These are phyloP conservation scores for Arabis alpina DNA, from an alignment of 345 rosid species.

Conservation along the genomic window DNA sequence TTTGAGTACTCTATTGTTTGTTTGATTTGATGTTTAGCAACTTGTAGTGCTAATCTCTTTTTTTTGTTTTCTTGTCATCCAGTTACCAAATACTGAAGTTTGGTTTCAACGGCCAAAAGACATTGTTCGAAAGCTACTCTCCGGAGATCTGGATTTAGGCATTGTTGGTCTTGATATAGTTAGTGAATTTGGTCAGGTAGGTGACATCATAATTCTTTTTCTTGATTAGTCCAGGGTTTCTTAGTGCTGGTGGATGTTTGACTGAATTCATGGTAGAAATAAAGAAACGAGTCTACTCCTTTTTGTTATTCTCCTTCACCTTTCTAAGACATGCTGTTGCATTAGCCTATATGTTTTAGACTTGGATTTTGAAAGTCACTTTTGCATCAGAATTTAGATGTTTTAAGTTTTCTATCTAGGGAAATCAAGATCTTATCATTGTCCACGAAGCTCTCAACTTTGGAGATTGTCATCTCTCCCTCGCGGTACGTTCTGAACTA, in stretches of 20 bases:
- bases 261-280: no score
- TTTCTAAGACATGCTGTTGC: no score
- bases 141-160: slow-evolving; percentile 96
- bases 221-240: no score
- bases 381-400: slow-evolving; percentile 9
- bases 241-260: no score
- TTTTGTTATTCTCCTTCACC: no score
- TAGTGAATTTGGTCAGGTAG: slow-evolving; percentile 84
- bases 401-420: slow-evolving; percentile 51
- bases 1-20: neutral
- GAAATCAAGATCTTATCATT: slow-evolving; percentile 78
- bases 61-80: slow-evolving; percentile 19
- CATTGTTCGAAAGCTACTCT: slow-evolving; percentile 76
- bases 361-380: neutral
- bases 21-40: neutral
- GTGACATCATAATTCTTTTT: neutral
- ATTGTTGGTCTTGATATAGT: slow-evolving; percentile 88
- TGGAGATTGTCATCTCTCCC: slow-evolving; percentile 88
- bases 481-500: slow-evolving; percentile 64
- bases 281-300: neutral
- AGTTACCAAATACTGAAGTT: slow-evolving; percentile 87
- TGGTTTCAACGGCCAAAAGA: slow-evolving; percentile 99
- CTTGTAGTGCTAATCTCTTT: slow-evolving; percentile 12
- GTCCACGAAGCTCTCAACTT: slow-evolving; percentile 87
- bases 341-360: slow-evolving; percentile 19